Evolutionary conservation across 768 basidiomycete species (phyloP), one percentile per base, ranked within the genome.

Genomic region (Leccinum ochraceum): DNA sequence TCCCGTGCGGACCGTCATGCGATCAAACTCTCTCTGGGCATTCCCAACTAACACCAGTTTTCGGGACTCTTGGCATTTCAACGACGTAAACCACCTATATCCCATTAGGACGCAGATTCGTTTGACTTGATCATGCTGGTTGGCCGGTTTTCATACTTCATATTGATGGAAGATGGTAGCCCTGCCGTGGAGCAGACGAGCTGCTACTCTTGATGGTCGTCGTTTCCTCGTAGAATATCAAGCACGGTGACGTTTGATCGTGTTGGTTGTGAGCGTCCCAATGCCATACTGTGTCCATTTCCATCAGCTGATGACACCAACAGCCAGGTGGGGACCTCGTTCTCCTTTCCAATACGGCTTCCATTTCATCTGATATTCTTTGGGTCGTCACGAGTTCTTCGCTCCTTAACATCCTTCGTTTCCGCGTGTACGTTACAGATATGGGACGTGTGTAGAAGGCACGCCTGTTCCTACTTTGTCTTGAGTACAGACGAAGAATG

Each of bases 401-500:
- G 30, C 30, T 3, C 9, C 9, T 32, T 34, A 11, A 34, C 32
- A 34, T 11, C 32, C 32, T 36, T 14, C 36, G 37, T 39, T 39
- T 13, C 37, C 37, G 37, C 37, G 37, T 11, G 10, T 13, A 37
- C 36, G 4, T 8, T 39, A 39, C 28, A 69, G 68, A 60, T 65
- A 3, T 68, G 63, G 65, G 63, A 61, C 34, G 34, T 64, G 8
- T 69, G 67, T 13, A 26, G 22, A 13, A 52, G 58, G 24, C 13
- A 53, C 39, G 28, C 61, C 14, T 63, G 63, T 36, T 28, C 26
- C 62, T 64, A 50, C 53, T 68, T 68, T 54, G 22, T 61, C 28
- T 39, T 65, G 58, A 66, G 63, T 4, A 63, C 51, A n/a, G 65
- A 68, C 42, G 57, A 67, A 6, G n/a, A 61, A 0, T 64, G 67